Conservation (phyloP, 106 monocot genomes). For the Gastrodia elata region DNA sequence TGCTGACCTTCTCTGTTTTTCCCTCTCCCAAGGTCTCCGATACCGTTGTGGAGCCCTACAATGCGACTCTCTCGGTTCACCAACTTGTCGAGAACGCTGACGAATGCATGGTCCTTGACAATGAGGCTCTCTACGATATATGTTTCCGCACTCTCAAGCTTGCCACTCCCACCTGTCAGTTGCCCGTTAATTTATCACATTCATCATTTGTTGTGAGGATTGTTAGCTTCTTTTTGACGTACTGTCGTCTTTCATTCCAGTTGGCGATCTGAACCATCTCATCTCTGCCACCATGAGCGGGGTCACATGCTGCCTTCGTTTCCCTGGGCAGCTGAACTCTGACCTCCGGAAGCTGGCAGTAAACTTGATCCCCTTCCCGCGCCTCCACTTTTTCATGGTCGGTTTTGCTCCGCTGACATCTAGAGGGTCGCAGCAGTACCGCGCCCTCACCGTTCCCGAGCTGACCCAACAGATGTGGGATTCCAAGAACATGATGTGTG, state of each 20-base stretch:
- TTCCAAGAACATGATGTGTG: constrained; percentile 83
- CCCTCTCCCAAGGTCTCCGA: constrained; percentile 1
- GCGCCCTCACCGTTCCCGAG: constrained; percentile 11
- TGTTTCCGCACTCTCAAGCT: constrained; percentile 8
- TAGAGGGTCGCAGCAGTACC: constrained; percentile 11
- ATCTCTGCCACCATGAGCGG: constrained; percentile 40
- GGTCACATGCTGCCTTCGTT: constrained; percentile 33
- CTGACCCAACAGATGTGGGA: constrained; percentile 90
- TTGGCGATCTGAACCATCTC: constrained; percentile 15
- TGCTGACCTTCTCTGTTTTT: constrained; percentile 1
- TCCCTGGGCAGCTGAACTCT: constrained; percentile 37
- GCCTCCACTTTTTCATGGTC: constrained; percentile 18
- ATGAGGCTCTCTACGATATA: not conserved
- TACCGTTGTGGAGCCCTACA: constrained; percentile 1
- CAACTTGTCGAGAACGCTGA: constrained; percentile 1
- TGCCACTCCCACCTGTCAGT: constrained; percentile 1
- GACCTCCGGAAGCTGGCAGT: constrained; percentile 52
- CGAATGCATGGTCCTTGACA: constrained; percentile 5
- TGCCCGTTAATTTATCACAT: not conserved
- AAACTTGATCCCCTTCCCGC: constrained; percentile 21
- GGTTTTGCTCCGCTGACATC: constrained; percentile 9
- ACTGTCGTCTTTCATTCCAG: not conserved
- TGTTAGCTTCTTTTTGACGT: not conserved
- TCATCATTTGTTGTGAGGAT: not conserved
- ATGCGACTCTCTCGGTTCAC: not conserved